Base-by-base conservation (phyloP, 2,329 filamentous ascomycete genomes). In the Bertia moriformis region DNA sequence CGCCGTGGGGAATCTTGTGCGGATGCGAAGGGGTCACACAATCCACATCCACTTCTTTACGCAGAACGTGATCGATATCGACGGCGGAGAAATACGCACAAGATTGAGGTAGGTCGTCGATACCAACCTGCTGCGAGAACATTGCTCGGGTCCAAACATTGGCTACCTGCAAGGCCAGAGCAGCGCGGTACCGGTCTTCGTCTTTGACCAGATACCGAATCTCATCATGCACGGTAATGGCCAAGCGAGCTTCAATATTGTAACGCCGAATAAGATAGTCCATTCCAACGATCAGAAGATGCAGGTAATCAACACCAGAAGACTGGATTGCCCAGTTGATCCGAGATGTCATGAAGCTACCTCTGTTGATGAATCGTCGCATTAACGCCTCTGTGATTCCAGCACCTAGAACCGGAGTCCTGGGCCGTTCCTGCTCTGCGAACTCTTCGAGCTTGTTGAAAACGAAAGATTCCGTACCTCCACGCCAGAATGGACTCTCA, bases 241-340 rank as follows among this genome's bases (percentile, higher is more conserved):
- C 76, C 2, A 98, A 65, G 1, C 93, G 83, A 3, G 87, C 87
- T 40, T 83, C 60, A 43, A 98, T 75, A 50, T 84, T 88, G 65
- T 83, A 98, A 4, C 80, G 82, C 2, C 86, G 75, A 39, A 80
- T 79, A 3, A 98, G 70, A 52, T 93, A 94, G 54, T 96, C 88
- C 93, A 98, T 98, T 13, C 78, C 71, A 2, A 96, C 75, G 45
- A 98, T 86, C 14, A 98, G 71, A 3, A 98, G 75, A 52, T 98
- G 91, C 2, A 98, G 72, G 56, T 98, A 98, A 57, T 98, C 93
- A 3, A 96, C 89, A 4, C 93, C 91, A 0, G 85, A 93, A 1
- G 88, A 95, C 52, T 98, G 91, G 48, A 98, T 96, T 3, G 91
- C 91, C 91, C 91, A 98, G 55, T 98, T 98, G 61, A 98, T 96